Evolutionary conservation across 352 stramenopile genomes (phyloP).

Genomic region (Globisporangium ultimum): DNA sequence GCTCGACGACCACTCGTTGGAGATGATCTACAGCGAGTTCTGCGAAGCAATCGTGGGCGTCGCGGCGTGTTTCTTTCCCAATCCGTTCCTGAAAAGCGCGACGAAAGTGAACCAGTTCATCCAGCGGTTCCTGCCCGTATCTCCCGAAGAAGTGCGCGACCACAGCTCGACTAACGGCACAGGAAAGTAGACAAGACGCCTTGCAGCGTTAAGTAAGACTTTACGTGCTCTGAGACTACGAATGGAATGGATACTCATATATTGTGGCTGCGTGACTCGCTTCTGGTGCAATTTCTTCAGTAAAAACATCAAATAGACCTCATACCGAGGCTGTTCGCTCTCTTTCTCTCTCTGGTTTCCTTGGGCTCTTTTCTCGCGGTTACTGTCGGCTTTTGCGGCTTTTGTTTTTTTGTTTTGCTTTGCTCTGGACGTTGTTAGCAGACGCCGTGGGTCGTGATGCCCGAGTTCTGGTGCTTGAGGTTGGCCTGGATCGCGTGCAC

Average conservation of each 20-base stretch:
- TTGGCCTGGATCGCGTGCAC: constrained; percentile 67
- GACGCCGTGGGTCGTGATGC: constrained; percentile 75
- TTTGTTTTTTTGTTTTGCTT: not conserved
- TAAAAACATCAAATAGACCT: too few relatives aligned
- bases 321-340: too few relatives aligned
- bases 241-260: too few relatives aligned
- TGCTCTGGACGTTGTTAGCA: constrained; percentile 38
- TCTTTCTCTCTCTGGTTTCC: too few relatives aligned
- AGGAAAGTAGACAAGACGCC: too few relatives aligned
- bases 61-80: constrained; percentile 50
- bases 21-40: constrained; percentile 77
- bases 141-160: constrained; percentile 37
- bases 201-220: too few relatives aligned
- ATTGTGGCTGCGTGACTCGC: too few relatives aligned
- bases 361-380: too few relatives aligned
- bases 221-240: too few relatives aligned
- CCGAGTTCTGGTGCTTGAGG: constrained; percentile 72
- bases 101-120: constrained; percentile 69
- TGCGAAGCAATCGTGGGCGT: constrained; percentile 63
- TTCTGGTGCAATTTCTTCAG: too few relatives aligned
- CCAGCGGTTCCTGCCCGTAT: constrained; percentile 60
- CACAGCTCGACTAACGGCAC: too few relatives aligned
- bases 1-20: constrained; percentile 22
- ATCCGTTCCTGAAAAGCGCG: constrained; percentile 54
- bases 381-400: not conserved